Evolutionary conservation across 345 rosid species (phyloP), one percentile per base, ranked within the genome.

Genomic region (Murraya paniculata): DNA sequence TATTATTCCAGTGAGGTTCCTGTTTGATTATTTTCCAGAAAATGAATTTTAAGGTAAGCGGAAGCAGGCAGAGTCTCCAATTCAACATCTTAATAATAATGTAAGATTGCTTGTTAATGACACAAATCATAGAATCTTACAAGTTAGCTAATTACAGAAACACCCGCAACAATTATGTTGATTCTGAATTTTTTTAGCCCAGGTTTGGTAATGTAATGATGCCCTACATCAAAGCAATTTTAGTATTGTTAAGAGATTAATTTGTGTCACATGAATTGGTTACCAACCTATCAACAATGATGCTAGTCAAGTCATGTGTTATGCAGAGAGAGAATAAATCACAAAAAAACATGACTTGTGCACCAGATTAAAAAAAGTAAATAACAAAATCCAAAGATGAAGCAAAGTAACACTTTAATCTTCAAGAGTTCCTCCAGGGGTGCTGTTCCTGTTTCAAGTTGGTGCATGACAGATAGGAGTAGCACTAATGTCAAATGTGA

Each of bases 191-290:
- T 22, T 22, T 53, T 45, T 59, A 21, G 28, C 6, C 68, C 57
- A n/a, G 55, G 45, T 62, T 62, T 62, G 60, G 30, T 45, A 75
- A 53, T 65, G 18, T n/a, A 64, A 75, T 75, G 5, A 75, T 75
- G 35, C 33, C 27, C 57, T 18, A 41, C 62, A 74, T 55, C 68
- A 74, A 39, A 22, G 4, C 55, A 50, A 9, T 64, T 64, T 8
- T 22, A 16, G 59, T 38, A 27, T 62, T 61, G 68, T 21, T 35
- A 31, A 31, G 74, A 72, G 22, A 36, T n/a, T n/a, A 36, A 5
- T 55, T 9, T 31, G 48, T 55, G n/a, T 33, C 39, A 56, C 13
- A n/a, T 27, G 2, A 56, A 24, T 39, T 39, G 60, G 61, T 48
- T 28, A 48, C 36, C 78, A 28, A 50, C 71, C 45, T 30, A 50